These are phyloP conservation scores for Rhodosporidiobolus sp. DNA, from an alignment of 768 basidiomycete genomes.

Conservation along the genomic window DNA sequence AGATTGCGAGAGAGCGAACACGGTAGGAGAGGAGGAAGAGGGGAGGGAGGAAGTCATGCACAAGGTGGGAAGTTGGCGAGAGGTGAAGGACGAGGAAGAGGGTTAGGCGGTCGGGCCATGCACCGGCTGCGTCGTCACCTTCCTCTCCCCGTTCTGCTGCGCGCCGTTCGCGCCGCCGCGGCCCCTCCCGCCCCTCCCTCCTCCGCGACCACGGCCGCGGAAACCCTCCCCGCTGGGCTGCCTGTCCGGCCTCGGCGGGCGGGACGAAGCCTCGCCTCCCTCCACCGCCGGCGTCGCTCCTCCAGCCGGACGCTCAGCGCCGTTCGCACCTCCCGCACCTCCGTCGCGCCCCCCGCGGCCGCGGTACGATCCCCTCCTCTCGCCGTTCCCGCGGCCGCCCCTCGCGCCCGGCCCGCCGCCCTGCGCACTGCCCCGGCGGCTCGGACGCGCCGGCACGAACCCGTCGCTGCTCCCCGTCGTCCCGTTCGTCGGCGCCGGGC, in stretches of 20 bases:
- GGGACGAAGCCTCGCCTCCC: background rate
- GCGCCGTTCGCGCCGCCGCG: background rate
- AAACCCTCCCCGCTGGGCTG: background rate
- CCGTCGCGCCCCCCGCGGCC: background rate
- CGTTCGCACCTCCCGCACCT: background rate
- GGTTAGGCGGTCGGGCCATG: too few species aligned
- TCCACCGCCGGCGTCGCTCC: background rate
- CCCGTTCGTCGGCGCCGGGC: too few species aligned
- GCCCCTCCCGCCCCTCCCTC: background rate
- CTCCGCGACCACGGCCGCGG: constrained; percentile 9
- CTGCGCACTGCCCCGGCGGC: background rate
- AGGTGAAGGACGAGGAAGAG: too few species aligned
- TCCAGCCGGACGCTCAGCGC: background rate
- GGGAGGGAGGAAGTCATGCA: too few species aligned
- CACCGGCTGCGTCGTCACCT: too few species aligned
- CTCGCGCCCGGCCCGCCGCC: background rate
- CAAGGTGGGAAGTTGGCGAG: too few species aligned
- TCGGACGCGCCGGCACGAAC: constrained; percentile 13
- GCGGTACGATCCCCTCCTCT: background rate
- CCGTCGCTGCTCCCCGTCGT: constrained; percentile 1
- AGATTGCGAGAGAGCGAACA: too few species aligned
- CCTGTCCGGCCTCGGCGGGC: background rate
- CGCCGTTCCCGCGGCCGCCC: background rate
- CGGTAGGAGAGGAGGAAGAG: too few species aligned
- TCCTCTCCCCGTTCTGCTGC: too few species aligned